phyloP scores from a whole-genome alignment of 176 grass and related monocot genomes.

The Avena eriantha region DNA sequence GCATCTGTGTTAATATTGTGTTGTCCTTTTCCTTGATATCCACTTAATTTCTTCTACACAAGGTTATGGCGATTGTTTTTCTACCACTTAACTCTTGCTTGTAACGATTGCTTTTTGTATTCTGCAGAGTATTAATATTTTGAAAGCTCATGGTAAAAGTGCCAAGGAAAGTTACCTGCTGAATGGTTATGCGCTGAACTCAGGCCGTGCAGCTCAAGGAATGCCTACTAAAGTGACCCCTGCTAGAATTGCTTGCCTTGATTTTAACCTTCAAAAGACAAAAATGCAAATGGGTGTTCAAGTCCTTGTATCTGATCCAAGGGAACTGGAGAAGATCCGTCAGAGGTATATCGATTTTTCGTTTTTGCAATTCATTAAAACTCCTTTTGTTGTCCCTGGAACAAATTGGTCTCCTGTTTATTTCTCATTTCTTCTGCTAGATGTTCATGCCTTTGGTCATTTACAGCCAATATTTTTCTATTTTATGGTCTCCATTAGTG shows the following conservation, averaged over 20 bases:
- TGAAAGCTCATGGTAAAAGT: slow-evolving; percentile 58
- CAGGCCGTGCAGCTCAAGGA: neutral
- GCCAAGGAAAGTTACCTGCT: neutral
- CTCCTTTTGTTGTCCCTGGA: neutral
- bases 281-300: slow-evolving; percentile 97
- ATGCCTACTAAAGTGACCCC: neutral
- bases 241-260: neutral
- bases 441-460: neutral
- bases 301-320: slow-evolving; percentile 89
- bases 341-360: neutral
- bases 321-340: slow-evolving; percentile 45
- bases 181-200: neutral
- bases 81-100: neutral
- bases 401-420: neutral
- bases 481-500: neutral
- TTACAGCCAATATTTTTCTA: neutral
- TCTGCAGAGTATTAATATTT: slow-evolving; percentile 80
- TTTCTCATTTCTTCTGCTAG: neutral
- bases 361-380: neutral
- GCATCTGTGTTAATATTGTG: neutral
- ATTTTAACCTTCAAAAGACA: slow-evolving; percentile 28
- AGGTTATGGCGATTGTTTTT: neutral
- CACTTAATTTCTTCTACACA: neutral
- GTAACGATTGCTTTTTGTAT: slow-evolving; percentile 20
- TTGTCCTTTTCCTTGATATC: neutral